These are phyloP conservation scores for Paracamarosporium sp. DNA, from an alignment of 2,329 filamentous ascomycete species.

Conservation along the genomic window DNA sequence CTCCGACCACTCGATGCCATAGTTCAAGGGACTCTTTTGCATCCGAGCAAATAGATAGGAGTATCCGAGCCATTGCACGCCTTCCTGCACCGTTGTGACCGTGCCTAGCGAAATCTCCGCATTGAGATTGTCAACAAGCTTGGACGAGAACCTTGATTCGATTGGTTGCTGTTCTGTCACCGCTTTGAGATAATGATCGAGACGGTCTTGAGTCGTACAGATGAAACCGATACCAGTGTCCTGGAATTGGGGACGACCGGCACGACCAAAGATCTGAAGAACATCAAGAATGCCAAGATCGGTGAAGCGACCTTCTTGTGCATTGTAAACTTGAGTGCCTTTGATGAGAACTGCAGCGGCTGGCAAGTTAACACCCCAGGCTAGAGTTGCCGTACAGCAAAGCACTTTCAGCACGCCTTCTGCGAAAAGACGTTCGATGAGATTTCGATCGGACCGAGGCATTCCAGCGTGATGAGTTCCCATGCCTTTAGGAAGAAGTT, in stretches of 20 bases:
- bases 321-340: slow-evolving; percentile 95
- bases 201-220: slow-evolving; percentile 92
- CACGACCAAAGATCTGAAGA: slow-evolving; percentile 97
- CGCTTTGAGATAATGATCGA: slow-evolving; percentile 88
- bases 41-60: slow-evolving; percentile 98
- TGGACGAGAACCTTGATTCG: slow-evolving; percentile 93
- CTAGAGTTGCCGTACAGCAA: slow-evolving; percentile 96
- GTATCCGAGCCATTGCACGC: slow-evolving; percentile 96
- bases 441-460: slow-evolving; percentile 89
- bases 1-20: slow-evolving; percentile 95
- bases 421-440: slow-evolving; percentile 91
- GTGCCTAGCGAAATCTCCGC: slow-evolving; percentile 94
- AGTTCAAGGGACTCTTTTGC: slow-evolving; percentile 87
- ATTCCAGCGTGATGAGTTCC: slow-evolving; percentile 98
- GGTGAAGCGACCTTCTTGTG: slow-evolving; percentile 94
- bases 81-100: slow-evolving; percentile 91
- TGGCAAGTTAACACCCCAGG: slow-evolving; percentile 98
- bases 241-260: slow-evolving; percentile 95
- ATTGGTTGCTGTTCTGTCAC: slow-evolving; percentile 97
- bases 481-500: slow-evolving; percentile 87
- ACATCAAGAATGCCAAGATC: slow-evolving; percentile 97
- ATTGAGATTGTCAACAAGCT: slow-evolving; percentile 95
- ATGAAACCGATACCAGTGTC: slow-evolving; percentile 99
- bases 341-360: slow-evolving; percentile 98
- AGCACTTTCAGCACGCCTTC: slow-evolving; percentile 96